Base-by-base conservation (phyloP, 1,139 yeast genomes). In the Pichia sp. region DNA sequence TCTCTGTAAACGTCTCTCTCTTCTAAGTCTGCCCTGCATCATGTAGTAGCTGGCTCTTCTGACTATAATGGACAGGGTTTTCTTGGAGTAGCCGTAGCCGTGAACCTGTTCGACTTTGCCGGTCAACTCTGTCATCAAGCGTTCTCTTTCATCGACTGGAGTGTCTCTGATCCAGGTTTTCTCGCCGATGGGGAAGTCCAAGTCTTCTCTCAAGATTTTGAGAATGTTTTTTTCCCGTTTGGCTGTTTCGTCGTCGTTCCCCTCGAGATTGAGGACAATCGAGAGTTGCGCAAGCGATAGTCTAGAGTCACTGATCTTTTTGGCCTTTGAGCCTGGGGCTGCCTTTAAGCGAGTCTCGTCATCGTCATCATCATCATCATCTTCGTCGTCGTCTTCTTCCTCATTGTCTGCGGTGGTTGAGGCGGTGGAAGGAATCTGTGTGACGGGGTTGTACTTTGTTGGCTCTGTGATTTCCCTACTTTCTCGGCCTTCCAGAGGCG, bases 81-180 rank as follows among this genome's bases (percentile, higher is more conserved):
- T 75, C 50, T 72, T 76, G 42, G 70, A 67, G 52, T 79, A 67
- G 51, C 82, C 75, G 63, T 79, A 82, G 2, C 83, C 80, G 65
- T 81, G 85, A 43, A 75, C 75, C 2, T 66, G 67, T 26, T 71
- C 71, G 2, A 85, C 83, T 53, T 78, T 71, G 4, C 65, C 63
- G 62, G 76, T 72, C 51, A 89, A 72, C 56, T 75, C 72, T 32
- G 77, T 75, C 45, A 88, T 73, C 49, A 85, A 71, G 16, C 71
- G 63, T 29, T 68, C 67, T 50, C 96, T 74, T 57, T 79, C 78
- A 6, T 70, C 71, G 53, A 76, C 78, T 1, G 77, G 74, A 0
- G 95, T 86, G 65, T 85, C 95, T 57, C 95, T 76, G 44, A 87
- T 82, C 95, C 96, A 88, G 0, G 95, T 87, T 64, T 80, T 81